These are phyloP conservation scores for Hypomyces rosellus DNA, from an alignment of 2,329 filamentous ascomycete species.

Conservation along the genomic window DNA sequence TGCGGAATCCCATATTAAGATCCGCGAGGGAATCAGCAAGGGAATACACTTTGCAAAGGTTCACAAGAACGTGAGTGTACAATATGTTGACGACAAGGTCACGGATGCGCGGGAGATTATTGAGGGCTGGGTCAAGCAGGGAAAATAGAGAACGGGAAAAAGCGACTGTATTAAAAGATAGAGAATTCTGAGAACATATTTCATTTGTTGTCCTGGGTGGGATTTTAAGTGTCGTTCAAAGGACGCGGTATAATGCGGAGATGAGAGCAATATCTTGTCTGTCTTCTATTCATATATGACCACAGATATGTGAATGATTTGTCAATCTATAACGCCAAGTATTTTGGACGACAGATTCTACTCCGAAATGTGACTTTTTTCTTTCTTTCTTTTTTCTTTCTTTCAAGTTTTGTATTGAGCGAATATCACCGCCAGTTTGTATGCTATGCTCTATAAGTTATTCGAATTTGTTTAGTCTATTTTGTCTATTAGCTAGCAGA, in stretches of 20 bases:
- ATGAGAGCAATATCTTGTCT: neutral
- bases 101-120: constrained; percentile 66
- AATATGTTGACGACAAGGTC: constrained; percentile 76
- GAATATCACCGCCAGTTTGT: too few relatives aligned
- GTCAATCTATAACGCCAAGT: too few relatives aligned
- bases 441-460: neutral
- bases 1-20: constrained; percentile 70
- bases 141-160: constrained; percentile 70
- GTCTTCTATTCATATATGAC: too few relatives aligned
- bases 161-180: constrained; percentile 33
- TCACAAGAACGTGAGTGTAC: constrained; percentile 63
- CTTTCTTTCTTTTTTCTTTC: too few relatives aligned
- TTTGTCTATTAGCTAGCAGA: constrained; percentile 11
- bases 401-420: too few relatives aligned
- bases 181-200: constrained; percentile 20
- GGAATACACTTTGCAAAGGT: constrained; percentile 68
- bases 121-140: constrained; percentile 88
- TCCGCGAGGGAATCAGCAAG: constrained; percentile 62
- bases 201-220: constrained; percentile 3
- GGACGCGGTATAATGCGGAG: neutral
- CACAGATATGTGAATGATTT: too few relatives aligned
- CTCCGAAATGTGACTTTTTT: too few relatives aligned
- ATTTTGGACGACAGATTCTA: too few relatives aligned
- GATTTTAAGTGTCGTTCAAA: too few relatives aligned
- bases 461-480: neutral